Evolutionary conservation across 2,329 filamentous ascomycete species (phyloP), one percentile per base, ranked within the genome.

Genomic region (Aspergillus aculeatus): DNA sequence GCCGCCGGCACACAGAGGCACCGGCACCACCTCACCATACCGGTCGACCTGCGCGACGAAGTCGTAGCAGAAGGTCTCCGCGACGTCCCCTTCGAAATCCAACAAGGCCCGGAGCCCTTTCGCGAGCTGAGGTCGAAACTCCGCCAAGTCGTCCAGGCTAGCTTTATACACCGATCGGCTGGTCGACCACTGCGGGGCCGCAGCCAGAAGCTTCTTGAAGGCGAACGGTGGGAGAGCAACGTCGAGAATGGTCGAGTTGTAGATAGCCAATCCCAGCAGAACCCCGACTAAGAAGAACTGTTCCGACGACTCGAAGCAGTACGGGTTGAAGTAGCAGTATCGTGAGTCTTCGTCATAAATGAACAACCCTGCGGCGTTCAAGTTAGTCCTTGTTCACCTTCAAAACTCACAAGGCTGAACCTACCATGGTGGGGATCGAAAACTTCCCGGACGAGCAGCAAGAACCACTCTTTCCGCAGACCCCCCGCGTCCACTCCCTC

Each of bases 221-320:
- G 90, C 89, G 73, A 96, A 96, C 0, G 92, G 90, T 1, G 93
- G 93, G 21, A 97, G 83, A 2, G 91, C 90, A 52, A 96, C 85
- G 71, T 96, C 93, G 19, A 97, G 81, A 66, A 96, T 96, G 0
- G 91, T 96, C 2, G 91, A 96, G 75, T 97, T 96, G 78, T 96
- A 96, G 62, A 97, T 96, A 14, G 93, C 93, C 60, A 97, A 81
- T 0, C 93, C 93, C 57, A 97, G 83, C 7, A 96, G 83, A 12
- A 95, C 91, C 0, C 93, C 93, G 29, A 97, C 90, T 23, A 96
- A 82, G 71, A 95, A 96, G 75, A 91, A 97, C 66, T 96, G 92
- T 70, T 96, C 92, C 0, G 91, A 93, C 0, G 91, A 93, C 73
- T 96, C 93, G 67, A 96, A 92, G 16, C 90, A 91, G 71, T 89